Evolutionary conservation across 192 early-diverging fungal species (phyloP), one percentile per base, ranked within the genome.

Genomic region (Chytriomyces sp.): DNA sequence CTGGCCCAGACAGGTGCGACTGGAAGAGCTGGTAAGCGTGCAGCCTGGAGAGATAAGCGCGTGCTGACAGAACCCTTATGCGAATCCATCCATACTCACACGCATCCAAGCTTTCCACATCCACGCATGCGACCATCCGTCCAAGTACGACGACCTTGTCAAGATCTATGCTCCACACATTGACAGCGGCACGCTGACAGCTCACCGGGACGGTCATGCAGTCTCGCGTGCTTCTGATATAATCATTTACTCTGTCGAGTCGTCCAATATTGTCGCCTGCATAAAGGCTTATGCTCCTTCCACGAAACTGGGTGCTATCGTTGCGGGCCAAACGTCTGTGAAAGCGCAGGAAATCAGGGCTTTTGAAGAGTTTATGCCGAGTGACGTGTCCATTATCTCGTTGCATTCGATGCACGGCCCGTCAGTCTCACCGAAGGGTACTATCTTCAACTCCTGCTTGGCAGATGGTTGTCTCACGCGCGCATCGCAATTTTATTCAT

Each of bases 401-500:
- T 95, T 93, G 65, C 97, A 99, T 80, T 96, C 95, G 5, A 89
- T 99, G 87, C 97, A 99, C 76, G 97, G 97, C 2, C 97, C 97
- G 0, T 91, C 89, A 49, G 93, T 98, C 61, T 83, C 91, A 49
- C 89, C 96, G 0, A 35, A 87, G 87, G 69, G 92, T 91, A 0
- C 96, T 96, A 73, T 94, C 95, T 35, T 35, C 35, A 35, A 35
- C 35, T 35, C 35, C 35, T 35, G 35, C 35, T 35, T 35, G 35
- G 13, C 62, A 77, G 70, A 76, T 78, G 50, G 77, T 66, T 59
- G 24, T 53, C 49, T 23, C 23, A 46, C 16, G 45, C 62, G 61
- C 64, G 60, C 46, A 48, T 13, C 26, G 16, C 44, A 50, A 81
- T 77, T 45, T 72, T 24, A 20, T 20, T 7, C 46, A 35, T 35